Conservation (phyloP, 163 green algal species). For the Scenedesmus sp. region DNA sequence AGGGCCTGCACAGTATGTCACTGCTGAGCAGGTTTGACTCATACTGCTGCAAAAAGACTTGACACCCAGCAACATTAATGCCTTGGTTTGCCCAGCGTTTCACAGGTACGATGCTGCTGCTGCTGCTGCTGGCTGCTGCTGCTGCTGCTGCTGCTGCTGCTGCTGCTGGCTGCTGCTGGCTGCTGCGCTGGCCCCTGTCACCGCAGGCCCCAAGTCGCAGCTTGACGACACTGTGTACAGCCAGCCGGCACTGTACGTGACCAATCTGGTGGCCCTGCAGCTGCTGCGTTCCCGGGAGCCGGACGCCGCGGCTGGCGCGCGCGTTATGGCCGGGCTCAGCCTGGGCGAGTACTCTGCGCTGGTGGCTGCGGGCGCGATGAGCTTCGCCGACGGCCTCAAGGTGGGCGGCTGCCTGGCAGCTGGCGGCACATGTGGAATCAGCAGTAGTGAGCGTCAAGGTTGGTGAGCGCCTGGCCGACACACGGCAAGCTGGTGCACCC, state of each 20-base stretch:
- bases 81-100: too few species aligned
- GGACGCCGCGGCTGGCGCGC: background rate
- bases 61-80: too few species aligned
- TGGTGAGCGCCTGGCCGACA: too few species aligned
- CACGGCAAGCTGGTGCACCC: too few species aligned
- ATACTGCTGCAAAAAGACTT: too few species aligned
- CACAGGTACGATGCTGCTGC: too few species aligned
- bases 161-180: conserved; percentile 38
- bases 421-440: too few species aligned
- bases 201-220: conserved; percentile 85
- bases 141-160: background rate
- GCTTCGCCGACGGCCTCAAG: conserved; percentile 93
- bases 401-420: conserved; percentile 53
- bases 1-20: conserved; percentile 75
- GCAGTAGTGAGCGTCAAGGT: too few species aligned
- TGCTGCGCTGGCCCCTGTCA: background rate
- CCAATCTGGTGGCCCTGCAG: conserved; percentile 91
- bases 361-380: conserved; percentile 90
- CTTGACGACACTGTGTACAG: conserved; percentile 91
- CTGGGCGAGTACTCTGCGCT: conserved; percentile 97
- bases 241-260: conserved; percentile 95
- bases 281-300: conserved; percentile 63
- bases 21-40: too few species aligned
- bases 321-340: conserved; percentile 86
- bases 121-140: conserved; percentile 46